phyloP scores from a whole-genome alignment of 306 rosid species.

The Vicia villosa region DNA sequence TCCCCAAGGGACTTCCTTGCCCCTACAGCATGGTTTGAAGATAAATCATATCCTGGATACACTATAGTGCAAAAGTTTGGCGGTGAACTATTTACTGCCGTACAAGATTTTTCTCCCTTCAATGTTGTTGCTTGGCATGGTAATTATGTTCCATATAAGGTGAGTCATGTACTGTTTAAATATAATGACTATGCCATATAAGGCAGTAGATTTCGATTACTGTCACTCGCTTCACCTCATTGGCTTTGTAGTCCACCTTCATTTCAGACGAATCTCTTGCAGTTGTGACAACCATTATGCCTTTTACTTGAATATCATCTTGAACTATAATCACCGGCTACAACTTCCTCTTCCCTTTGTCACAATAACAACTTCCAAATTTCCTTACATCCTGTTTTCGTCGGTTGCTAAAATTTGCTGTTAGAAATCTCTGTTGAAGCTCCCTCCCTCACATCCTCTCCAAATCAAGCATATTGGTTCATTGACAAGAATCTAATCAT shows the following conservation, averaged over 20 bases:
- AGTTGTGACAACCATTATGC: background rate
- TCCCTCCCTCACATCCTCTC: background rate
- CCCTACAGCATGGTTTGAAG: conserved; percentile 88
- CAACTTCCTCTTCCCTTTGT: background rate
- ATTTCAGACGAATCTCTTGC: background rate
- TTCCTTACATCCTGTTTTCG: background rate
- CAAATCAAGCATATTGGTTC: background rate
- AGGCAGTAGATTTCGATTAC: background rate
- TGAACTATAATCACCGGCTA: background rate
- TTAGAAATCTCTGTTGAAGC: background rate
- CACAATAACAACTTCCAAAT: background rate
- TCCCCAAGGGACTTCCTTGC: conserved; percentile 85
- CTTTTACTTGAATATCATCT: background rate
- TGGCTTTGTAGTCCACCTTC: no score
- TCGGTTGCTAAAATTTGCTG: background rate
- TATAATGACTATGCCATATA: background rate
- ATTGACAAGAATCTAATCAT: background rate
- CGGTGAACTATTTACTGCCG: conserved; percentile 87
- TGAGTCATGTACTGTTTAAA: conserved; percentile 45
- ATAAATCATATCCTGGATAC: conserved; percentile 63
- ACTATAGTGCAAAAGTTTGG: conserved; percentile 87
- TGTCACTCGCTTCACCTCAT: background rate
- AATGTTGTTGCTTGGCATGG: conserved; percentile 99
- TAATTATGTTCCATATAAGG: conserved; percentile 90
- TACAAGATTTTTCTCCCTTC: conserved; percentile 94